Conservation (phyloP, 176 grass and related monocot genomes). For the Alloteropsis semialata region DNA sequence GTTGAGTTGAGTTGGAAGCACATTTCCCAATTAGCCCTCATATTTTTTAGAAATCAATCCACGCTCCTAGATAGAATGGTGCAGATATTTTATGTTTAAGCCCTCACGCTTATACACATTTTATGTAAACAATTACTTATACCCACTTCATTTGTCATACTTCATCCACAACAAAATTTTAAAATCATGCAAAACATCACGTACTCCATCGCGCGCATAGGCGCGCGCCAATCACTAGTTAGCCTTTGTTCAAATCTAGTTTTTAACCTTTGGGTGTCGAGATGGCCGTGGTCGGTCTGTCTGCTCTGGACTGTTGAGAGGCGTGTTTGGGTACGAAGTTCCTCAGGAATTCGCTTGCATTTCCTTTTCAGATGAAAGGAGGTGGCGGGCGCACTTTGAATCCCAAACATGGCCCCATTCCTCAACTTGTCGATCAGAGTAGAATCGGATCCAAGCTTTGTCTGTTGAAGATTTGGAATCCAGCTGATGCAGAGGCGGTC, state of each 20-base stretch:
- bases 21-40: too few relatives aligned
- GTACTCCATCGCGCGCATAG: too few relatives aligned
- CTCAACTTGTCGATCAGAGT: constrained; percentile 12
- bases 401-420: constrained; percentile 11
- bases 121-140: too few relatives aligned
- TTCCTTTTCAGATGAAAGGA: constrained; percentile 34
- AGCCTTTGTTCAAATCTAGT: background rate
- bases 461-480: constrained; percentile 43
- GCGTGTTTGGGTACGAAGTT: background rate
- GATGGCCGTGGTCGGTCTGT: background rate
- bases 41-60: too few relatives aligned
- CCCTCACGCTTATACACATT: too few relatives aligned
- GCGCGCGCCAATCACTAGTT: too few relatives aligned
- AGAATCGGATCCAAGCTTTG: constrained; percentile 32
- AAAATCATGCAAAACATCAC: too few relatives aligned
- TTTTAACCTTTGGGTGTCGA: background rate
- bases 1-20: too few relatives aligned
- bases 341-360: background rate
- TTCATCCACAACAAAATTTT: too few relatives aligned
- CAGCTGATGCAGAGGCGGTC: background rate
- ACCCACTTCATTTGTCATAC: too few relatives aligned
- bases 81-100: too few relatives aligned
- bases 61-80: too few relatives aligned
- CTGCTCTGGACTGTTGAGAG: background rate
- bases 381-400: constrained; percentile 19